Evolutionary conservation across 228 moss, liverwort and hornwort species (phyloP).

Genomic region (Sphagnum fallax): DNA sequence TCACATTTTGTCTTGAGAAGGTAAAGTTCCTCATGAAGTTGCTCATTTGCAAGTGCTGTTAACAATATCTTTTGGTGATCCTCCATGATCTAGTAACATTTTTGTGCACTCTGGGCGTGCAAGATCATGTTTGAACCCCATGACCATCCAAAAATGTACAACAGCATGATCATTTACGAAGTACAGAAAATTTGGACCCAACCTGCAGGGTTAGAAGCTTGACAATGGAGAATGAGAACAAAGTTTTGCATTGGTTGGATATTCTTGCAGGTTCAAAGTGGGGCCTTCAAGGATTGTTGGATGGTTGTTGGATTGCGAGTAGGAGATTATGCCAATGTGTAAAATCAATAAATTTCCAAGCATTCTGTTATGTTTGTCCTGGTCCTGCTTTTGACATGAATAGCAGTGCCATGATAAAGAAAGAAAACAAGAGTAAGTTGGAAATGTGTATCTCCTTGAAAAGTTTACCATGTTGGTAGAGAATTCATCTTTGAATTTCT

Average conservation of each 20-base stretch:
- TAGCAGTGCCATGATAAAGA: no score
- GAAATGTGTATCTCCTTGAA: no score
- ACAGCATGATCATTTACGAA: background rate
- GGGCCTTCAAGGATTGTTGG: slow-evolving; percentile 77
- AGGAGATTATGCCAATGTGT: slow-evolving; percentile 82
- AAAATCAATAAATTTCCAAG: background rate
- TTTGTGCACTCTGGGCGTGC: background rate
- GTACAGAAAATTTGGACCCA: background rate
- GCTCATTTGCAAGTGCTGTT: no score
- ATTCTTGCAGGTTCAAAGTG: slow-evolving; percentile 37
- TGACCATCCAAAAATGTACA: background rate
- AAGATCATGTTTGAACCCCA: background rate
- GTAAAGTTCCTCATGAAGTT: slow-evolving; percentile 10
- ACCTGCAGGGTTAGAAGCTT: background rate
- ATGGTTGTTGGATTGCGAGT: slow-evolving; percentile 77
- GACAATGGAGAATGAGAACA: background rate
- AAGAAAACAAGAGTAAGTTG: no score
- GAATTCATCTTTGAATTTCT: no score
- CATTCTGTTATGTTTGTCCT: no score
- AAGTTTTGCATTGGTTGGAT: background rate
- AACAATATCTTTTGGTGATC: no score
- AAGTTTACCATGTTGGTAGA: no score
- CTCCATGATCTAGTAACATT: background rate
- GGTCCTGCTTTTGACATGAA: no score
- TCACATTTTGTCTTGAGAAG: slow-evolving; percentile 78